Percentiles rank a stretch among this genome's conserved stretches.
Conservation (phyloP, 441 rosid species). For the Capsella rubella region DNA sequence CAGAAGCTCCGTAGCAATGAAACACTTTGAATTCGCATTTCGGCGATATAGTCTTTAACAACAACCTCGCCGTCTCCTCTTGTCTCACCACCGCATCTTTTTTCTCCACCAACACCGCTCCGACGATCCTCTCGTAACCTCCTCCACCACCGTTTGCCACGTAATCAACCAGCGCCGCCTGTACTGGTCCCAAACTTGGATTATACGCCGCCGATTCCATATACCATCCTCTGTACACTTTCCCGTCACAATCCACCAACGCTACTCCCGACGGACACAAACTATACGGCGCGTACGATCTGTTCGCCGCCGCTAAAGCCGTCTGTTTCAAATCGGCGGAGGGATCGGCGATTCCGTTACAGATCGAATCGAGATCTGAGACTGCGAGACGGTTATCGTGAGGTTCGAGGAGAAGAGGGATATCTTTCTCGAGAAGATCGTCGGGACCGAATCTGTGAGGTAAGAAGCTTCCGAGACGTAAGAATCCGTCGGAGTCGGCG, state of each 20-base stretch:
- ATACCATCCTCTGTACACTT: conserved; percentile 78
- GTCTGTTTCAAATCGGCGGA: conserved; percentile 41
- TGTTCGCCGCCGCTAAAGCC: conserved; percentile 79
- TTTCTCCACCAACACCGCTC: conserved; percentile 69
- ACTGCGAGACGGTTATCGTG: conserved; percentile 55
- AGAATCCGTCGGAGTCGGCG: conserved; percentile 48
- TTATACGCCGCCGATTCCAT: conserved; percentile 94
- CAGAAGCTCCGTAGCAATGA: conserved; percentile 36
- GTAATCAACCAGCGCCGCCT: conserved; percentile 87
- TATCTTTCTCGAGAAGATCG: conserved; percentile 60
- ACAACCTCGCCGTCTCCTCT: conserved; percentile 46
- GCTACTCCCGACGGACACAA: conserved; percentile 87
- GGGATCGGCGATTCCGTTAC: conserved; percentile 16
- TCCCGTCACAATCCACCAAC: conserved; percentile 75
- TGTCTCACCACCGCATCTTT: conserved; percentile 41
- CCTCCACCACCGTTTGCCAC: conserved; percentile 67
- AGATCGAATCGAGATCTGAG: conserved; percentile 2
- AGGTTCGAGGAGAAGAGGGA: conserved; percentile 68
- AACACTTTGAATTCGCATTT: conserved; percentile 41
- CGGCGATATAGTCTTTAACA: conserved; percentile 43
- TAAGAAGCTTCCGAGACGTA: conserved; percentile 52
- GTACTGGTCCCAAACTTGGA: conserved; percentile 90
- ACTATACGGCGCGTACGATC: conserved; percentile 88
- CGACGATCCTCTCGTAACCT: conserved; percentile 74
- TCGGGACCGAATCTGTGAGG: conserved; percentile 85